Conservation (phyloP, 805 yeast genomes). For the Yarrowia osloensis region DNA sequence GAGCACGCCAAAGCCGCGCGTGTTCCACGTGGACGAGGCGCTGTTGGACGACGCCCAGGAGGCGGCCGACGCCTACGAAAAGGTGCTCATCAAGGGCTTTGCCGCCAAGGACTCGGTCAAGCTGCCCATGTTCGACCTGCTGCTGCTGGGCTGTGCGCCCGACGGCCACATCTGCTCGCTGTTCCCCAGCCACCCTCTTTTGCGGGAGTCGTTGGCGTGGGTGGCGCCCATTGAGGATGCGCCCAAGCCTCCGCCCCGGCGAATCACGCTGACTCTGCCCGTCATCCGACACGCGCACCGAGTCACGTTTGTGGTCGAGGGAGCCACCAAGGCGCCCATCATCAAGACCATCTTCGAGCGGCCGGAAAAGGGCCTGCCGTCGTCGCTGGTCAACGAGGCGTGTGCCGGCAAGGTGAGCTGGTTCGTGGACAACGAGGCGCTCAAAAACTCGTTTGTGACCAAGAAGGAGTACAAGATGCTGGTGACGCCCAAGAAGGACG, state of each 20-base stretch:
- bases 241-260: slow-evolving; percentile 80
- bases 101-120: slow-evolving; percentile 96
- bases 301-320: slow-evolving; percentile 94
- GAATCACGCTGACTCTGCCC: slow-evolving; percentile 90
- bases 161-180: slow-evolving; percentile 98
- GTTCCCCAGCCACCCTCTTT: slow-evolving; percentile 86
- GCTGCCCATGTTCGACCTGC: slow-evolving; percentile 89
- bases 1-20: slow-evolving; percentile 58
- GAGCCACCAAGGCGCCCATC: slow-evolving; percentile 91
- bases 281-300: slow-evolving; percentile 92
- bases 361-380: slow-evolving; percentile 95
- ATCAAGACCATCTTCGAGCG: slow-evolving; percentile 91
- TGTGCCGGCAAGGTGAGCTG: slow-evolving; percentile 97
- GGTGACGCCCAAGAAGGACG: slow-evolving; percentile 35
- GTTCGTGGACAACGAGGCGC: slow-evolving; percentile 95
- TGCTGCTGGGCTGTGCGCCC: slow-evolving; percentile 95
- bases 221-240: slow-evolving; percentile 90
- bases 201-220: slow-evolving; percentile 93
- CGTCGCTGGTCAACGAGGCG: slow-evolving; percentile 88
- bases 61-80: slow-evolving; percentile 92
- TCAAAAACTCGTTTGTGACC: slow-evolving; percentile 72
- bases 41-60: slow-evolving; percentile 67
- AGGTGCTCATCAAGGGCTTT: slow-evolving; percentile 79
- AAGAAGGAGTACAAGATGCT: slow-evolving; percentile 69
- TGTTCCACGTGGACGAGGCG: slow-evolving; percentile 80